phyloP scores from a whole-genome alignment of 495 filamentous ascomycete species.

The Clavariopsis aquatica region DNA sequence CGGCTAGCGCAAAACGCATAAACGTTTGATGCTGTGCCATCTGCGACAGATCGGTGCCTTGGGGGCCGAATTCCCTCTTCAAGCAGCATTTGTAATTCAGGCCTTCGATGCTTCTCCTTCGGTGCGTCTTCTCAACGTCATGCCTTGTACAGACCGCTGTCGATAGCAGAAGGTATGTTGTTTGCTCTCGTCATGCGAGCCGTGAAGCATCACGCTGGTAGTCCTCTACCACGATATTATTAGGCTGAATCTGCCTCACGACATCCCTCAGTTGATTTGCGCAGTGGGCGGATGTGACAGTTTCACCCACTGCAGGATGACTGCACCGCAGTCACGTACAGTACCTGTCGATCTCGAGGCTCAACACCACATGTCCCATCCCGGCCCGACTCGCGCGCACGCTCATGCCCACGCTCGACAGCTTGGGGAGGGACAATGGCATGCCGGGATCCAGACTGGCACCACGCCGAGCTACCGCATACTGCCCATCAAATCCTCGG shows the following conservation, averaged over 20 bases:
- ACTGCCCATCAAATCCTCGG: neutral
- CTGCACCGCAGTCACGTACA: neutral
- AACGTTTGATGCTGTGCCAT: conserved; percentile 4
- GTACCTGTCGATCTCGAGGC: neutral
- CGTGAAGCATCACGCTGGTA: neutral
- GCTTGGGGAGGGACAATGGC: neutral
- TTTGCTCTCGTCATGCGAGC: neutral
- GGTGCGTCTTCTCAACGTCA: neutral
- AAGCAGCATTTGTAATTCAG: neutral
- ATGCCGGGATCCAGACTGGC: neutral
- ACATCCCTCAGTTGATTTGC: neutral
- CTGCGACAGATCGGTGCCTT: neutral
- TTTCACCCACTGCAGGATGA: neutral
- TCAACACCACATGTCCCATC: neutral
- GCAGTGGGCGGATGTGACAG: neutral
- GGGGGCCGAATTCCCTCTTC: neutral
- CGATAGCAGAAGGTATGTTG: neutral
- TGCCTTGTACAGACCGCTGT: conserved; percentile 1
- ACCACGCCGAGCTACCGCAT: neutral
- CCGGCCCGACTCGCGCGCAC: too few species aligned
- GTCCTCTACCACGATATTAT: too few species aligned
- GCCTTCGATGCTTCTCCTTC: neutral
- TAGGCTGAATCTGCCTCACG: neutral
- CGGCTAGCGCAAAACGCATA: conserved; percentile 18
- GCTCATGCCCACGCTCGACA: too few species aligned